Base-by-base conservation (phyloP, 257 asterid genomes). In the Rehmannia glutinosa region DNA sequence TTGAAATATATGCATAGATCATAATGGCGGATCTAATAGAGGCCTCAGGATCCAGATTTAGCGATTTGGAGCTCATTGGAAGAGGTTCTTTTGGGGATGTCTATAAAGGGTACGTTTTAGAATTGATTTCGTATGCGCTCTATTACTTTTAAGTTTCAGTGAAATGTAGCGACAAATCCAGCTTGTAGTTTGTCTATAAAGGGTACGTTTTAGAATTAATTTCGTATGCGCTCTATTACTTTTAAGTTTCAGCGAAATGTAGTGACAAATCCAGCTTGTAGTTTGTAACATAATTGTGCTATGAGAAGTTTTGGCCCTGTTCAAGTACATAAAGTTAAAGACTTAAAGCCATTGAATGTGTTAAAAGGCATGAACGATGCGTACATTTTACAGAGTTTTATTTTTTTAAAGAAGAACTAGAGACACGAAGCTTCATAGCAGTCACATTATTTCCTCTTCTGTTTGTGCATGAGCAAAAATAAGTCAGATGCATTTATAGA, bases 61-160 rank as follows among this genome's bases (percentile, higher is more conserved):
- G 82, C 74, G 80, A 87, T 71, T 76, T 94, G 85, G 99, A 91
- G 82, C 95, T 94, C 49, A 94, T 94, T 50, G 97, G 97, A 21
- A 83, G 96, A 87, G 99, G 99, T 45, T 94, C 99, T 0, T 94
- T 94, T 57, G 99, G 99, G 11, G 97, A 94, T 69, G 99, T 94
- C 62, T 94, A 91, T 68, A 94, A 88, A 84, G 99, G 95, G 99
- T 93, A 80, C 73, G 73, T 9, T 33, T 67, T 21, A 35, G 64
- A 45, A 30, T 69, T 39, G 15, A 15, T 19, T 10, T 65, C 6
- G 5, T 47, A 8, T 23, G 25, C 21, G 25, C 64, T 43, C 32
- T 61, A 30, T 70, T 59, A 24, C 55, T 66, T 62, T 50, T 25
- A 6, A 5, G 38, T 36, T 70, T 65, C 41, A 45, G 23, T 33